phyloP scores from a whole-genome alignment of 2,329 filamentous ascomycete species.

The Aspergillus sp. region DNA sequence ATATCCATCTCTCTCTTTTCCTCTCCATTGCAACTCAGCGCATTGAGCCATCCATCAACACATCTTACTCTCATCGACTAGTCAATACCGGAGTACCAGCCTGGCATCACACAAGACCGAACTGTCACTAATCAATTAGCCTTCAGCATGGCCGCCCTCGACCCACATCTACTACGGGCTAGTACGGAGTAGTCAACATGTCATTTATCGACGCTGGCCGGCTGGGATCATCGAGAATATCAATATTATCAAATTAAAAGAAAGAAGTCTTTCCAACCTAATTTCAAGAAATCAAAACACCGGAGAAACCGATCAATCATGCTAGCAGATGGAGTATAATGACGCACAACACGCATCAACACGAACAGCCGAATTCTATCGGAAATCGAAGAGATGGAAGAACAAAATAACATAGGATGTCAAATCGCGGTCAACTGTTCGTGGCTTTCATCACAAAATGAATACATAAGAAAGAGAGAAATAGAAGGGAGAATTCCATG shows the following conservation, averaged over 20 bases:
- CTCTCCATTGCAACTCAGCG: too few species aligned
- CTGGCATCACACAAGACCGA: not conserved
- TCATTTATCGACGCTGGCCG: not conserved
- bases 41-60: not conserved
- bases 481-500: not conserved
- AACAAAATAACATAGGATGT: not conserved
- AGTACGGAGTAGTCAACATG: not conserved
- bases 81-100: too few species aligned
- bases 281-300: not conserved
- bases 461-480: not conserved
- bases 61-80: not conserved
- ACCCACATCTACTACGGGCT: not conserved
- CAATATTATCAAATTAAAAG: slow-evolving; percentile 1
- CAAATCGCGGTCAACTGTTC: not conserved
- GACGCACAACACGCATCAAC: not conserved
- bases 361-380: slow-evolving; percentile 1
- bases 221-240: not conserved
- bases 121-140: not conserved
- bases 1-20: not conserved
- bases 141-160: not conserved
- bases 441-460: not conserved
- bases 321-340: slow-evolving; percentile 2
- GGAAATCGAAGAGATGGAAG: not conserved
- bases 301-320: slow-evolving; percentile 1
- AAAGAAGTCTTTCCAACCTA: not conserved